phyloP scores from a whole-genome alignment of 306 rosid species.

The Cucumis cinereus region DNA sequence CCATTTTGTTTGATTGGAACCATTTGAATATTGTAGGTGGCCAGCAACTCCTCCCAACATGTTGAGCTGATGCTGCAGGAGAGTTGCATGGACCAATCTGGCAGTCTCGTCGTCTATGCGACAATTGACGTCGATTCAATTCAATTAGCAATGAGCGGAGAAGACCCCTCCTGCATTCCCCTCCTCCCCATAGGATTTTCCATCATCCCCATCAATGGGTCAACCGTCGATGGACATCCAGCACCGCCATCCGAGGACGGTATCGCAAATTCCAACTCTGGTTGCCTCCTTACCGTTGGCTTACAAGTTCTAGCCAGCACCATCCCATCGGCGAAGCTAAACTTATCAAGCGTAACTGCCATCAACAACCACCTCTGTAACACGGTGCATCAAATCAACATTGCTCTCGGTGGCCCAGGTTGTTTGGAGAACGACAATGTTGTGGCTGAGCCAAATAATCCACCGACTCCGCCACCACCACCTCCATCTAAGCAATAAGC shows the following conservation, averaged over 20 bases:
- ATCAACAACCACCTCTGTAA: slow-evolving; percentile 76
- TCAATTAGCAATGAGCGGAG: slow-evolving; percentile 83
- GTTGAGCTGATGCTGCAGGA: slow-evolving; percentile 91
- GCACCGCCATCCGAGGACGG: background rate
- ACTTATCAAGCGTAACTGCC: slow-evolving; percentile 63
- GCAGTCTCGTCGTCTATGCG: slow-evolving; percentile 65
- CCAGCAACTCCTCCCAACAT: slow-evolving; percentile 86
- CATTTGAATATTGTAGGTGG: slow-evolving; percentile 40
- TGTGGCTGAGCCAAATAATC: slow-evolving; percentile 10
- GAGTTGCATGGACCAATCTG: slow-evolving; percentile 74
- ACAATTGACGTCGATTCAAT: slow-evolving; percentile 75
- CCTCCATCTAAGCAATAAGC: slow-evolving; percentile 19
- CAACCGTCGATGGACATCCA: slow-evolving; percentile 5
- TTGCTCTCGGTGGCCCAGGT: slow-evolving; percentile 28
- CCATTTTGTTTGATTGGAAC: background rate
- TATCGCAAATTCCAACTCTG: slow-evolving; percentile 1
- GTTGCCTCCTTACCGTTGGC: slow-evolving; percentile 72
- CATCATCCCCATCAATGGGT: slow-evolving; percentile 34
- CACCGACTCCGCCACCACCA: background rate
- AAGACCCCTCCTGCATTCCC: slow-evolving; percentile 78
- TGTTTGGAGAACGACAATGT: slow-evolving; percentile 8
- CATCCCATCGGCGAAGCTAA: slow-evolving; percentile 63
- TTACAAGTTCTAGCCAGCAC: slow-evolving; percentile 78
- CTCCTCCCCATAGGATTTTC: slow-evolving; percentile 85
- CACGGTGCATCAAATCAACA: slow-evolving; percentile 61